Conservation (phyloP, 805 yeast species). For the Wickerhamomyces chaumierensis region DNA sequence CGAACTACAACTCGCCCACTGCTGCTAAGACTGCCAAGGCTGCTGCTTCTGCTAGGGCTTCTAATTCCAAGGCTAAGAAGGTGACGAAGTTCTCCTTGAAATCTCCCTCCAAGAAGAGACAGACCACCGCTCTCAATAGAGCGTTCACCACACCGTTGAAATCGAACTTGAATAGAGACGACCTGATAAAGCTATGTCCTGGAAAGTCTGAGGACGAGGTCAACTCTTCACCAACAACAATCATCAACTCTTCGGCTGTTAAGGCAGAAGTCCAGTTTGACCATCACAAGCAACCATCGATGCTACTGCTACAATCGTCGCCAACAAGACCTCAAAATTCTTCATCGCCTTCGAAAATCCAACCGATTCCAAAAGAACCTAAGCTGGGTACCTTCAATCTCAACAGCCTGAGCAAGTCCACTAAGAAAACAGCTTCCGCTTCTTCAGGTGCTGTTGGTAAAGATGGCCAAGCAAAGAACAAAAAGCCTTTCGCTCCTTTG, state of each 20-base stretch:
- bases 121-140: not conserved
- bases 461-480: no score
- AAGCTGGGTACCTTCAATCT: no score
- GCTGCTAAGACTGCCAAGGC: not conserved
- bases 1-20: not conserved
- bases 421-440: no score
- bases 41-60: not conserved
- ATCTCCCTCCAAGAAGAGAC: not conserved
- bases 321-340: no score
- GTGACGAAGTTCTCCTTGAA: not conserved
- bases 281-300: no score
- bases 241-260: slow-evolving; percentile 18
- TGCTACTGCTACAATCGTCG: no score
- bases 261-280: slow-evolving; percentile 5
- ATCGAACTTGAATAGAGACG: not conserved
- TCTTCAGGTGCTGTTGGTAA: no score
- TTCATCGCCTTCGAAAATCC: no score
- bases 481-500: no score
- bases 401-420: no score
- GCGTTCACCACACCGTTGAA: not conserved
- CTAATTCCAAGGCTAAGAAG: not conserved
- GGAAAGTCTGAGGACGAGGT: not conserved
- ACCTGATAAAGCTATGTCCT: not conserved
- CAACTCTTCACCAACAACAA: slow-evolving; percentile 20
- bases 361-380: no score